A percentile compares a stretch with the other conserved stretches of the same genome.
Conservation (phyloP, 768 basidiomycete species). For the Podaxis sp. region DNA sequence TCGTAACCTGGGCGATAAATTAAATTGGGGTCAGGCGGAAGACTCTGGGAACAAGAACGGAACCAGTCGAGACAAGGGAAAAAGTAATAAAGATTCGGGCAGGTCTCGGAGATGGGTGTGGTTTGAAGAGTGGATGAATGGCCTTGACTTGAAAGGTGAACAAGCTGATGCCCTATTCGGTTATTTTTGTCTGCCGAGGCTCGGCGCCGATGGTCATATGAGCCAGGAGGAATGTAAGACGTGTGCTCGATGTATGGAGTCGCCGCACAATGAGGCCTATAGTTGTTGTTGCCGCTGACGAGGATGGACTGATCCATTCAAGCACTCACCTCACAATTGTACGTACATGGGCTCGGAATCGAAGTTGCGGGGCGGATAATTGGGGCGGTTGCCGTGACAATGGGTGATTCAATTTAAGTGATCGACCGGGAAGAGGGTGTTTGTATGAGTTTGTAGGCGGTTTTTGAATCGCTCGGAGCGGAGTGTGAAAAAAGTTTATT, state of each 20-base stretch:
- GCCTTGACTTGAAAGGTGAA: not conserved
- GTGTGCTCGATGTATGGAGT: not conserved
- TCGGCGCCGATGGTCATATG: not conserved
- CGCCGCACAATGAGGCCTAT: not conserved
- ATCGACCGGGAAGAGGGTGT: not conserved
- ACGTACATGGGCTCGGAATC: not conserved
- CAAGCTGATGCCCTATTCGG: not conserved
- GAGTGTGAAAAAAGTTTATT: slow-evolving; percentile 2
- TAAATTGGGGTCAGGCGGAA: not conserved
- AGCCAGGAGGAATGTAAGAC: not conserved
- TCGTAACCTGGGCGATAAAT: not conserved
- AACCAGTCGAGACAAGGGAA: not conserved
- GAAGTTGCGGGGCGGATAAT: not conserved
- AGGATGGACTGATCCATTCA: not conserved
- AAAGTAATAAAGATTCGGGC: no score
- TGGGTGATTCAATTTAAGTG: not conserved
- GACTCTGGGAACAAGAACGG: not conserved
- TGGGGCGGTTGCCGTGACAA: not conserved
- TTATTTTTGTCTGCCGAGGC: not conserved
- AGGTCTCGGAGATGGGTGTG: not conserved
- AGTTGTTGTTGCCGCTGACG: not conserved
- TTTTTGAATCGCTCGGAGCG: not conserved
- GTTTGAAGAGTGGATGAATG: not conserved
- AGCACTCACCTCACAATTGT: not conserved
- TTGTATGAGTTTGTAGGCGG: not conserved